Percentiles rank a stretch among this genome's conserved stretches.
Conservation (phyloP, 2,329 filamentous ascomycete species). For the Camptophora hylomeconis region DNA sequence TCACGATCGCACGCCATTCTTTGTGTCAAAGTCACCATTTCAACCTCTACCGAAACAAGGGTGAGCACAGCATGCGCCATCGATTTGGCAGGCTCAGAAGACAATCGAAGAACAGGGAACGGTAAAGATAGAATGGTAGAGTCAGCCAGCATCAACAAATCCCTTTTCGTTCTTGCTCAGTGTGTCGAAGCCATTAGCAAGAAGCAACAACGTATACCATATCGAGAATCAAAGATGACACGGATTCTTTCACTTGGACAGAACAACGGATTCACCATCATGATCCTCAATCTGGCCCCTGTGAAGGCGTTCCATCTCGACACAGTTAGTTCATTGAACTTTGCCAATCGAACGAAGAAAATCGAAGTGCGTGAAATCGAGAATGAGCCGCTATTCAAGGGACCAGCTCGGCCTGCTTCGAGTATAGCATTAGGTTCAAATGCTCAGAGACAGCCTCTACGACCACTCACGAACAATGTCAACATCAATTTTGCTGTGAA, state of each 20-base stretch:
- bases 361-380: slow-evolving; percentile 93
- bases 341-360: slow-evolving; percentile 88
- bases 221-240: slow-evolving; percentile 95
- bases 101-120: slow-evolving; percentile 89
- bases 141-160: slow-evolving; percentile 95
- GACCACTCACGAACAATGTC: slow-evolving; percentile 61
- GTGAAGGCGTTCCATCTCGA: slow-evolving; percentile 88
- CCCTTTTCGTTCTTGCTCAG: slow-evolving; percentile 82
- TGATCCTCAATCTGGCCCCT: slow-evolving; percentile 90
- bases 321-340: slow-evolving; percentile 84
- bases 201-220: slow-evolving; percentile 66
- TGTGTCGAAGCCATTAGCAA: slow-evolving; percentile 89
- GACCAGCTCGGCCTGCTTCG: slow-evolving; percentile 45
- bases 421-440: slow-evolving; percentile 28
- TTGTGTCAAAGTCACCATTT: slow-evolving; percentile 76
- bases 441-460: slow-evolving; percentile 59
- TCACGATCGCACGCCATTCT: slow-evolving; percentile 83
- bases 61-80: slow-evolving; percentile 86
- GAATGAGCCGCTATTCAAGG: slow-evolving; percentile 83
- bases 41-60: slow-evolving; percentile 50
- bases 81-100: slow-evolving; percentile 87
- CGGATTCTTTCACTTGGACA: slow-evolving; percentile 82
- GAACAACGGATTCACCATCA: slow-evolving; percentile 88
- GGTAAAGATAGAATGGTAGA: slow-evolving; percentile 86
- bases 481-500: slow-evolving; percentile 53